Conservation (phyloP, 257 asterid species). For the Nicotiana obtusifolia region DNA sequence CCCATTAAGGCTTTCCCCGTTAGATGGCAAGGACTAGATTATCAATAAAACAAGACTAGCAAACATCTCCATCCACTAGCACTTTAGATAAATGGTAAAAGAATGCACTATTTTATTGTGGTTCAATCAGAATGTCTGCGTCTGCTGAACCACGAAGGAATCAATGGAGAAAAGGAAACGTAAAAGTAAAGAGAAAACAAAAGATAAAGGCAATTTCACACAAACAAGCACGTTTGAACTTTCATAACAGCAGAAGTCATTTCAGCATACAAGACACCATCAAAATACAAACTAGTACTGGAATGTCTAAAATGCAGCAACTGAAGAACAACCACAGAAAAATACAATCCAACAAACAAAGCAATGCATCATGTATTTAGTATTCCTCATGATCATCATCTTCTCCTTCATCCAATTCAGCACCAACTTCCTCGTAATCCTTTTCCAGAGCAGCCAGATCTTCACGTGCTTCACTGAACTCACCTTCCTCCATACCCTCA, state of each 20-base stretch:
- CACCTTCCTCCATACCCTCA: constrained; percentile 31
- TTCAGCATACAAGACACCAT: background rate
- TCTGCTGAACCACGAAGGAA: background rate
- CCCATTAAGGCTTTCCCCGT: background rate
- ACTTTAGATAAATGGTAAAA: background rate
- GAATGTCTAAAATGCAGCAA: background rate
- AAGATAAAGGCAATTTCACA: background rate
- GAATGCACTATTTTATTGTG: background rate
- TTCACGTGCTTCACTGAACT: constrained; percentile 28
- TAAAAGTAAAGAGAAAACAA: background rate
- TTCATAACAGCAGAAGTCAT: background rate
- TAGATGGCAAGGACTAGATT: no score
- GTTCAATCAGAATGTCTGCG: background rate
- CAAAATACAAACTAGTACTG: background rate
- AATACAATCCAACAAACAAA: background rate
- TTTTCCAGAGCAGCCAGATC: constrained; percentile 23
- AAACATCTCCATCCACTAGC: background rate
- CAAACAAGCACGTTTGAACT: background rate
- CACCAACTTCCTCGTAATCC: constrained; percentile 27
- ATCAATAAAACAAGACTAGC: no score
- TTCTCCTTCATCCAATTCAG: constrained; percentile 14
- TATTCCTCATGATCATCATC: constrained; percentile 12
- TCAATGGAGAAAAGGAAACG: background rate
- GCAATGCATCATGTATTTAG: background rate
- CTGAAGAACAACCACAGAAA: background rate